Percentiles rank a stretch among this genome's conserved stretches.
Evolutionary conservation across 331 rosid species (phyloP).

Genomic region (Rosa hybrid): DNA sequence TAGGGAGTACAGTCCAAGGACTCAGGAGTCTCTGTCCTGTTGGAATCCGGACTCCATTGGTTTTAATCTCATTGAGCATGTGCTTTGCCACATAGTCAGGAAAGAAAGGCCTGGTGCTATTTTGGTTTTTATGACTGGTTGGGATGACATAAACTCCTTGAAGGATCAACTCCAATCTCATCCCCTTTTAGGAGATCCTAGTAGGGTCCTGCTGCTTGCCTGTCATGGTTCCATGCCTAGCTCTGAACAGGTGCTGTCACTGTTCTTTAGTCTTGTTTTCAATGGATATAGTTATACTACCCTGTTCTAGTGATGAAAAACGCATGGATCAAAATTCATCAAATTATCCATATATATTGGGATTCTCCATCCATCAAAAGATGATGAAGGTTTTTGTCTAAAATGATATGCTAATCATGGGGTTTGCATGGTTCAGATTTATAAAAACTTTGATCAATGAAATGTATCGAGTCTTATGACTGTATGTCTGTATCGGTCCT

Average conservation of each 20-base stretch:
- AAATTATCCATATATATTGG: background rate
- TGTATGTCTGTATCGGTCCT: background rate
- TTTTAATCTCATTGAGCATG: slow-evolving; percentile 55
- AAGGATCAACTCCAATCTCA: slow-evolving; percentile 59
- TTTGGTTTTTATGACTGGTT: slow-evolving; percentile 65
- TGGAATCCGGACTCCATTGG: slow-evolving; percentile 69
- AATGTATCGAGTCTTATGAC: background rate
- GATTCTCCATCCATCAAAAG: background rate
- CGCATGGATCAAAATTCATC: background rate
- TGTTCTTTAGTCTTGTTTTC: slow-evolving; percentile 3
- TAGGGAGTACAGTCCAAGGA: slow-evolving; percentile 35
- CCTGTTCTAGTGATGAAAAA: background rate
- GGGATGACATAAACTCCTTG: slow-evolving; percentile 63
- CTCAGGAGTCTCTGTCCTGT: slow-evolving; percentile 43
- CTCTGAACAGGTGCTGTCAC: slow-evolving; percentile 42
- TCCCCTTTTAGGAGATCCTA: slow-evolving; percentile 62
- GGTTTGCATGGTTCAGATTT: background rate
- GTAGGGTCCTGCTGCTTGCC: slow-evolving; percentile 54
- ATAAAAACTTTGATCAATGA: background rate
- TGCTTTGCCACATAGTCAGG: slow-evolving; percentile 46
- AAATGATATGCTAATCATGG: background rate
- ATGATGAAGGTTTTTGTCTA: background rate
- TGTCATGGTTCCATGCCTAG: slow-evolving; percentile 72
- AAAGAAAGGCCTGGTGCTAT: slow-evolving; percentile 59
- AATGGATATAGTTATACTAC: background rate